Evolutionary conservation across 2,329 filamentous ascomycete genomes (phyloP), one percentile per base, ranked within the genome.

Genomic region (Cadophora gregata): DNA sequence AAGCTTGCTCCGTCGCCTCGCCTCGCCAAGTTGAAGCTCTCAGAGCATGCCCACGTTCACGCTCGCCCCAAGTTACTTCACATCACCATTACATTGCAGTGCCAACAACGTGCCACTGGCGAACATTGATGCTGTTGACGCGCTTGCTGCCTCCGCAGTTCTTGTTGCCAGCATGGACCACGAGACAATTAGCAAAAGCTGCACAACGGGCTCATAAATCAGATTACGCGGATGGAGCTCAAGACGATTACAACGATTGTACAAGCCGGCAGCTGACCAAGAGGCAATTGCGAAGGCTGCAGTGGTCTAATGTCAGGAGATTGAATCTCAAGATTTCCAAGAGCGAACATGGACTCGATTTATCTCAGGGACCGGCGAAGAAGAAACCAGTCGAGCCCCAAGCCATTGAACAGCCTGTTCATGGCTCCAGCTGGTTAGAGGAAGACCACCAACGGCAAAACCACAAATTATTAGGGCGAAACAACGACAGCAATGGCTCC

Each of bases 101-200:
- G 70, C 70, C 69, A 75, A 78, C 78, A 50, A 62, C 56, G 59
- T 67, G 59, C 59, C 59, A 62, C 56, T 67, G 58, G 48, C 63
- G 63, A 70, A 62, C 67, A 72, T 81, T 81, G 77, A 82, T 83
- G 80, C 80, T 77, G 76, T 76, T 76, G 74, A 77, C 77, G 76
- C 79, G 79, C 72, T 74, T 78, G 47, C 73, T 78, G 68, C 79
- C 76, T 75, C 77, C 79, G 76, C 79, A 79, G 77, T 80, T 79
- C 77, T 77, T 80, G 73, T 75, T 79, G 72, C 77, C 79, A 73
- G 72, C 75, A 75, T 79, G 80, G 80, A 78, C 72, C 70, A 68
- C 75, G 51, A 70, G 70, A 62, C 79, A 79, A 71, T 72, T 77
- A n/a, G 65, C 66, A 33, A 55, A 61, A 51, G 48, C 69, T 12